Conservation (phyloP, 257 asterid species). For the Petunia secreta region DNA sequence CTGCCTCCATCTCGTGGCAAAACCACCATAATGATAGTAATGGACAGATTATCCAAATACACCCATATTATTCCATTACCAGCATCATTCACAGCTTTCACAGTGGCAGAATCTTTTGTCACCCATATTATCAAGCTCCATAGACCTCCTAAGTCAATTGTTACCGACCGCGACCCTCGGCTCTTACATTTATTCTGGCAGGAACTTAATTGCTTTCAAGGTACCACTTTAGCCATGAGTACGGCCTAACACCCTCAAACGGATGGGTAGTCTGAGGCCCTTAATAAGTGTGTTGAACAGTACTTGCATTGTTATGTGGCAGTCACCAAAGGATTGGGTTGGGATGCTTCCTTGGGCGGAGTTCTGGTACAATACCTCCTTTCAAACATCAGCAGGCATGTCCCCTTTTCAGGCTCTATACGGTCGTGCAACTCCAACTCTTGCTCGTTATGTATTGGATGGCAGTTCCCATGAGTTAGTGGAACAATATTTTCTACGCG, state of each 20-base stretch:
- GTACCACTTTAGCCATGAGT: too few species aligned
- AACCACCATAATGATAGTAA: neutral
- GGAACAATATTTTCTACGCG: neutral
- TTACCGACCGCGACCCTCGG: too few species aligned
- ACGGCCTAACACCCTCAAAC: too few species aligned
- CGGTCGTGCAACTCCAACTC: neutral
- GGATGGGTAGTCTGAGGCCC: neutral
- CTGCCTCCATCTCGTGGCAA: neutral
- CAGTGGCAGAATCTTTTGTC: neutral
- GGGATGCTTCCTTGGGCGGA: neutral
- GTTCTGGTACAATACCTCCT: neutral
- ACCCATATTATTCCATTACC: neutral
- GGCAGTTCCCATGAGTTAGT: neutral
- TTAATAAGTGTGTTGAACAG: neutral
- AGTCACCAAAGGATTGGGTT: neutral
- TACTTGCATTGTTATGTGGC: neutral
- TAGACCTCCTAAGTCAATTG: too few species aligned
- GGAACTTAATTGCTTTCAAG: too few species aligned
- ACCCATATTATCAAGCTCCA: too few species aligned
- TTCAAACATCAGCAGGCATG: neutral
- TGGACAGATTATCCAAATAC: slow-evolving; percentile 12
- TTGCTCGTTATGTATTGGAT: too few species aligned
- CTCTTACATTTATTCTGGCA: too few species aligned
- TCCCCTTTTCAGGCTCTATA: neutral
- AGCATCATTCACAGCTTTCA: neutral